phyloP scores from a whole-genome alignment of 371 early-diverging fungal genomes.

The Circinella minor region DNA sequence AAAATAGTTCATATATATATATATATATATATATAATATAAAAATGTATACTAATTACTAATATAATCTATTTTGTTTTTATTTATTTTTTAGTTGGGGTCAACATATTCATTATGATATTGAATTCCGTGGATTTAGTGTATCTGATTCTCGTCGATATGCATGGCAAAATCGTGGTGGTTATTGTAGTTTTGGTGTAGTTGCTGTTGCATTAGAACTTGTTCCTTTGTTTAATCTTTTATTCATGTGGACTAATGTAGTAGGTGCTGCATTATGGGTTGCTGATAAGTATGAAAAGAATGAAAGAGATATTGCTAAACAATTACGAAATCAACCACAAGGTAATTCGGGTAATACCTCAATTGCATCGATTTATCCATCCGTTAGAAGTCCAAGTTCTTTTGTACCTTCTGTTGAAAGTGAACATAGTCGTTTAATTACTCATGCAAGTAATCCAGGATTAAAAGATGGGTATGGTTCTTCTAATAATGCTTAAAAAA shows the following conservation, averaged over 20 bases:
- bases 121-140: conserved; percentile 59
- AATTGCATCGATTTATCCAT: conserved; percentile 25
- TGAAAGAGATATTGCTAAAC: conserved; percentile 27
- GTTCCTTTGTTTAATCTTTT: conserved; percentile 70
- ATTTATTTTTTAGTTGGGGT: conserved; percentile 42
- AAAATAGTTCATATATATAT: conserved; percentile 3
- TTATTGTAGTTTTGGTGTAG: conserved; percentile 65
- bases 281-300: conserved; percentile 64
- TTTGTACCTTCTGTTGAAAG: conserved; percentile 26
- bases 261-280: conserved; percentile 77
- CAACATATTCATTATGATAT: conserved; percentile 61
- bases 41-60: too few species aligned
- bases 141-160: conserved; percentile 47
- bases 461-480: conserved; percentile 27
- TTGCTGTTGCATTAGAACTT: conserved; percentile 66
- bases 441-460: conserved; percentile 6
- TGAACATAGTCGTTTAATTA: conserved; percentile 22
- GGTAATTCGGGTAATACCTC: conserved; percentile 18
- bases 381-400: conserved; percentile 21
- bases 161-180: conserved; percentile 44
- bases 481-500: conserved; percentile 11
- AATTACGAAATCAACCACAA: conserved; percentile 16
- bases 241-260: conserved; percentile 80
- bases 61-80: too few species aligned
- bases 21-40: too few species aligned